Evolutionary conservation across 352 stramenopile species (phyloP), one percentile per base, ranked within the genome.

Genomic region (Phytophthora europaea): DNA sequence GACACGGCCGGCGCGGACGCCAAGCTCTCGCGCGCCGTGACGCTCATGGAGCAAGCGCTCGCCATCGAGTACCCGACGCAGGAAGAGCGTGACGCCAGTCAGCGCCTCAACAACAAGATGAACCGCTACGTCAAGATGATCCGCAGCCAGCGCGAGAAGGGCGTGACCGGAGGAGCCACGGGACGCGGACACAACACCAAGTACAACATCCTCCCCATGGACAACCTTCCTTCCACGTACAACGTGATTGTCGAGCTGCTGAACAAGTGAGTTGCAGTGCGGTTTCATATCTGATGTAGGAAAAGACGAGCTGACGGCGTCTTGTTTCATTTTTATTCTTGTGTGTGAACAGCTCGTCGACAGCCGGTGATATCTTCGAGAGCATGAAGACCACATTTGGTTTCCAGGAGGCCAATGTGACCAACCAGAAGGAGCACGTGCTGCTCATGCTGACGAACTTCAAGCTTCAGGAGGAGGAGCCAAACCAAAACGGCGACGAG

Each of bases 311-410:
- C 55, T 69, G n/a, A 61, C 52, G 23, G 10, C 61, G 12, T 31
- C 6, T 31, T 31, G 6, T 45, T 45, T 15, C 18, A 18, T 43
- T 43, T n/a, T 45, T 45, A 45, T n/a, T 6, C 16, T 0, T 40
- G 34, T 61, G 70, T 31, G 57, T 16, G 47, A 68, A 67, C 65
- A 86, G 77, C 47, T 92, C 84, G 34, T 82, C 82, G n/a, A 76
- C 66, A 16, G 57, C 82, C 40, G 88, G 87, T 60, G 80, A 95
- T 58, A 85, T 95, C 52, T 98, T 97, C 70, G 96, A 99, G 68
- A 94, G 96, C 54, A 68, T 99, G 20, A 97, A 97, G 54, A 94
- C 93, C 67, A 98, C 97, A 45, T 99, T 99, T 74, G 97, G 97
- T 4, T 99, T 99, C 78, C 97, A 99, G 80, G 90, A 97, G 28